Evolutionary conservation across 306 rosid species (phyloP), one percentile per base, ranked within the genome.

Genomic region (Rubus parviflorus): DNA sequence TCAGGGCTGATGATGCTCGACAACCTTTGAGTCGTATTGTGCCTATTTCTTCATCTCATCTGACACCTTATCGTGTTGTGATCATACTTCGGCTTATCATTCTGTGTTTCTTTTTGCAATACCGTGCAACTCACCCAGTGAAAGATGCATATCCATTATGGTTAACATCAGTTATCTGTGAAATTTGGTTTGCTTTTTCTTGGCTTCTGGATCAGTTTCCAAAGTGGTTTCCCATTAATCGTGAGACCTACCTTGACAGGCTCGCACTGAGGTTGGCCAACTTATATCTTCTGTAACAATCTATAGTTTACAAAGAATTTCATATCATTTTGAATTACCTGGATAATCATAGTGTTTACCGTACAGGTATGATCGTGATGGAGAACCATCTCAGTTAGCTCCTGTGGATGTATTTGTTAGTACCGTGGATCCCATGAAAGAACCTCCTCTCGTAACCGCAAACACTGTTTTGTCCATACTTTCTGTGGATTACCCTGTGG

Each of bases 121-220:
- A 96, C 81, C 99, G 99, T 78, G 89, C 82, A 60, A 90, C 99
- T 81, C 98, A 96, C 81, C 99, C 99, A 1, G 98, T 96, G 87
- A 91, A 88, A 75, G 91, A 91, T 82, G 99, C 99, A 45, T 96
- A 96, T 73, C 88, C 96, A 5, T 76, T 96, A 72, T 96, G 99
- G 99, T 46, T 96, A 82, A 90, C 84, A 78, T 96, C 99, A 75
- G 91, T 96, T 87, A 96, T 96, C 81, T 96, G 99, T 92, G 99
- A 96, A 88, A 91, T 96, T 77, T 96, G 99, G 99, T 96, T 96
- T 86, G 99, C 99, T 15, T 76, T 89, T 38, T 96, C 99, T 77
- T 96, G 98, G 99, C 86, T 96, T 70, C 83, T 96, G 85, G 99
- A 96, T 96, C 99, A 96, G 89, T 96, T 96, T 85, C 98, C 99